phyloP scores from a whole-genome alignment of 1,139 yeast species.

The Pneumocystis canis region DNA sequence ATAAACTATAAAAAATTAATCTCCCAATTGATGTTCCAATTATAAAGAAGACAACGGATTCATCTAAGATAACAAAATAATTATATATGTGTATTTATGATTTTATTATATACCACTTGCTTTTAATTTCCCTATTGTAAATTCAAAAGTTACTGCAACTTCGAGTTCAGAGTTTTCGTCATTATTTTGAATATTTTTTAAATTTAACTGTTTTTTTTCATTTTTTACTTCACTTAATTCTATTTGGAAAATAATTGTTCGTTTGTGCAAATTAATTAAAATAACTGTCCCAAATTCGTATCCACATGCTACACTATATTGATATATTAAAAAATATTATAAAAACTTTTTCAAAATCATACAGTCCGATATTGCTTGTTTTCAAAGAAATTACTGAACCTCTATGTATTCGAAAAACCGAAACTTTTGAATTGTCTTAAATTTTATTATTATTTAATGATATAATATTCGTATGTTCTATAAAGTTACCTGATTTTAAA shows the following conservation, averaged over 20 bases:
- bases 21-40: slow-evolving; percentile 78
- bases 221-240: slow-evolving; percentile 14
- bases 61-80: slow-evolving; percentile 4
- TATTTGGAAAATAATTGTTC: slow-evolving; percentile 57
- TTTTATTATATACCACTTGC: background rate
- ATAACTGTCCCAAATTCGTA: slow-evolving; percentile 61
- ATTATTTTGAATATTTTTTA: slow-evolving; percentile 43
- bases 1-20: slow-evolving; percentile 46
- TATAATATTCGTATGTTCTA: background rate
- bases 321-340: background rate
- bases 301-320: slow-evolving; percentile 42
- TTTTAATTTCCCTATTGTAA: background rate
- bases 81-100: background rate
- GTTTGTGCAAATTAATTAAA: slow-evolving; percentile 74
- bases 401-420: background rate
- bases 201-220: slow-evolving; percentile 7
- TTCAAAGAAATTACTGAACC: background rate
- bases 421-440: background rate
- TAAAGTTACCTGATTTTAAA: background rate
- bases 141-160: slow-evolving; percentile 3
- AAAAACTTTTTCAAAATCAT: background rate
- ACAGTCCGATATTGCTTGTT: background rate
- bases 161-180: slow-evolving; percentile 40
- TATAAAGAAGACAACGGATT: slow-evolving; percentile 51
- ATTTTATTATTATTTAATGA: background rate